Evolutionary conservation across 305 asterid species (phyloP).

Genomic region (Coffea humblotiana): DNA sequence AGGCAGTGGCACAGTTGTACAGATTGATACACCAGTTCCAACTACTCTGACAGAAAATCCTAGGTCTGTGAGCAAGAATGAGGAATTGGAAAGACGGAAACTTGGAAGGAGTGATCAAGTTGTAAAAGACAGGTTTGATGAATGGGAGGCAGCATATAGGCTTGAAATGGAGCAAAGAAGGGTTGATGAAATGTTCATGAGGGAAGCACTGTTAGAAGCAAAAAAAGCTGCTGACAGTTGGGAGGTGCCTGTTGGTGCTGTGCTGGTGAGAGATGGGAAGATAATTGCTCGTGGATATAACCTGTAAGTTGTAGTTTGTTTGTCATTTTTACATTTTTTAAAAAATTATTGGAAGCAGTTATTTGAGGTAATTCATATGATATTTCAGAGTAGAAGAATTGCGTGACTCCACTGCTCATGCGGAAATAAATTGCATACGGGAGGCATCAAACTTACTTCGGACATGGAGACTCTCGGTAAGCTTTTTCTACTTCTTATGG

Average conservation of each 20-base stretch:
- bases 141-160: conserved; percentile 90
- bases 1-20: conserved; percentile 29
- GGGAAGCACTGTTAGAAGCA: conserved; percentile 92
- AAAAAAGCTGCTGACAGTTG: conserved; percentile 87
- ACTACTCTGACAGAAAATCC: conserved; percentile 36
- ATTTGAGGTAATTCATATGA: conserved; percentile 14
- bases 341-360: conserved; percentile 1
- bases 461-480: conserved; percentile 96
- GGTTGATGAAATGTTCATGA: conserved; percentile 83
- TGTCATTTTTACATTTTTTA: conserved; percentile 2
- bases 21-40: conserved; percentile 33
- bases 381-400: conserved; percentile 85
- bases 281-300: conserved; percentile 94
- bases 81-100: conserved; percentile 43
- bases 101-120: conserved; percentile 69
- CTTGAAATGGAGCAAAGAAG: conserved; percentile 67
- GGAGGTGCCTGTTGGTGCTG: conserved; percentile 99
- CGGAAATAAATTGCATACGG: conserved; percentile 92
- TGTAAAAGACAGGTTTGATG: conserved; percentile 68
- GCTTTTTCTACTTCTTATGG: conserved; percentile 15
- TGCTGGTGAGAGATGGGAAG: conserved; percentile 79
- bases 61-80: conserved; percentile 33
- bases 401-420: conserved; percentile 98
- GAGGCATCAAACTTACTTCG: conserved; percentile 79
- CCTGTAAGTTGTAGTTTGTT: conserved; percentile 57